phyloP scores from a whole-genome alignment of 2,329 filamentous ascomycete genomes.

The Nothophaeocryptopus gaeumannii region DNA sequence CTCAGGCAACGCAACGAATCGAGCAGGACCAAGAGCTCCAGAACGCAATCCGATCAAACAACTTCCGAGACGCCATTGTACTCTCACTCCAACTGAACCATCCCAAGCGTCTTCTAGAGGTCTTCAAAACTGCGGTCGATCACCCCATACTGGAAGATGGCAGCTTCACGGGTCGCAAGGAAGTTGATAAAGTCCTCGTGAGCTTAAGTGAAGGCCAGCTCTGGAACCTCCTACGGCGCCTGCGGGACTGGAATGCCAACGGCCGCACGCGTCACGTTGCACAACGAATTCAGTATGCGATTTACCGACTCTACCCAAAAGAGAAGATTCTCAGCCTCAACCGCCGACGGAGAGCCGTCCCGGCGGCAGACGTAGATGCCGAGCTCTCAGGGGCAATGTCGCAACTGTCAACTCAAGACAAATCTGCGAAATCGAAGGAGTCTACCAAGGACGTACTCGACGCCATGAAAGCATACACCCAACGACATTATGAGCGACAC shows the following conservation, averaged over 20 bases:
- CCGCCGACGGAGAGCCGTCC: conserved; percentile 28
- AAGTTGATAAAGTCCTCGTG: conserved; percentile 80
- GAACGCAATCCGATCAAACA: conserved; percentile 84
- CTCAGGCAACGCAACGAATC: conserved; percentile 72
- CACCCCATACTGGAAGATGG: conserved; percentile 58
- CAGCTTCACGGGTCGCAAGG: conserved; percentile 61
- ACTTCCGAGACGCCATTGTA: conserved; percentile 89
- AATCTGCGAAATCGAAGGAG: conserved; percentile 49
- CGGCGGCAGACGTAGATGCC: conserved; percentile 26
- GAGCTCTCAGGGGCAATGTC: conserved; percentile 32
- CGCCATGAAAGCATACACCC: conserved; percentile 84
- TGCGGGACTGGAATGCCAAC: conserved; percentile 98
- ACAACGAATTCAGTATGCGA: conserved; percentile 75
- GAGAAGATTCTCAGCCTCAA: conserved; percentile 61
- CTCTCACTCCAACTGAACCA: conserved; percentile 92
- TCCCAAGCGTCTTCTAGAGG: conserved; percentile 75
- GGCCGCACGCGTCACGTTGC: conserved; percentile 80
- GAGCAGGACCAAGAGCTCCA: conserved; percentile 93
- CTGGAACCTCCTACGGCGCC: conserved; percentile 72
- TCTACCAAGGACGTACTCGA: conserved; percentile 81
- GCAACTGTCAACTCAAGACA: conserved; percentile 32
- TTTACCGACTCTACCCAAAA: conserved; percentile 79
- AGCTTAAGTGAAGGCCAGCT: conserved; percentile 80
- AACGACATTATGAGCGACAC: conserved; percentile 84
- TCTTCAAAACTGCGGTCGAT: conserved; percentile 79